Conservation (phyloP, 2,329 filamentous ascomycete genomes). For the Ampelomyces quisqualis region DNA sequence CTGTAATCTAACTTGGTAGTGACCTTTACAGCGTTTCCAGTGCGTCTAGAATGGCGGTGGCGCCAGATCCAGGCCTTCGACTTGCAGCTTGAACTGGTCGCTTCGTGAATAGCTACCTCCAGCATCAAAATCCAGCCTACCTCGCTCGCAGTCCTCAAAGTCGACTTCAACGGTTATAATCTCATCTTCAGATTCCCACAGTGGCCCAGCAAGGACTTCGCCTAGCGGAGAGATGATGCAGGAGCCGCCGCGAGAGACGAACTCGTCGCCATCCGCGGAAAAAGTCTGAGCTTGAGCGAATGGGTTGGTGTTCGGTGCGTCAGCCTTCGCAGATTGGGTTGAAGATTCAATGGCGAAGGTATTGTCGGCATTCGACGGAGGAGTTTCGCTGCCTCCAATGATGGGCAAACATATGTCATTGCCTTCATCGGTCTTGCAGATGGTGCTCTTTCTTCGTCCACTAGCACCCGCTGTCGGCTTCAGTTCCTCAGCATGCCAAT, state of each 20-base stretch:
- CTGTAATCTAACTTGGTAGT: too few relatives aligned
- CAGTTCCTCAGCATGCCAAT: conserved; percentile 1
- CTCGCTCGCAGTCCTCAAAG: conserved; percentile 82
- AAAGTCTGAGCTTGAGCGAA: conserved; percentile 6
- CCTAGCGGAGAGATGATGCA: conserved; percentile 79
- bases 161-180: conserved; percentile 74
- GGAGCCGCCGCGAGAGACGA: conserved; percentile 73
- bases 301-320: conserved; percentile 17
- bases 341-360: conserved; percentile 27
- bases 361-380: conserved; percentile 11
- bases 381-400: conserved; percentile 12
- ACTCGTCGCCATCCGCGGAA: conserved; percentile 48
- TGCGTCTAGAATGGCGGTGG: conserved; percentile 53
- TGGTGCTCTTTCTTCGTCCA: conserved; percentile 43
- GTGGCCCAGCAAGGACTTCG: conserved; percentile 73
- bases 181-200: conserved; percentile 74
- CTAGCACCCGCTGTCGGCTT: conserved; percentile 3
- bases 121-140: conserved; percentile 78
- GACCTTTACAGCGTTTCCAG: too few relatives aligned
- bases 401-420: conserved; percentile 52
- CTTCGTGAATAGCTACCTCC: conserved; percentile 82
- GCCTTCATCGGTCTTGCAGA: conserved; percentile 43
- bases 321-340: conserved; percentile 12
- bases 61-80: conserved; percentile 60
- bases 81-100: conserved; percentile 61